Evolutionary conservation across 768 basidiomycete species (phyloP).

Genomic region (Pulveroboletus sp.): DNA sequence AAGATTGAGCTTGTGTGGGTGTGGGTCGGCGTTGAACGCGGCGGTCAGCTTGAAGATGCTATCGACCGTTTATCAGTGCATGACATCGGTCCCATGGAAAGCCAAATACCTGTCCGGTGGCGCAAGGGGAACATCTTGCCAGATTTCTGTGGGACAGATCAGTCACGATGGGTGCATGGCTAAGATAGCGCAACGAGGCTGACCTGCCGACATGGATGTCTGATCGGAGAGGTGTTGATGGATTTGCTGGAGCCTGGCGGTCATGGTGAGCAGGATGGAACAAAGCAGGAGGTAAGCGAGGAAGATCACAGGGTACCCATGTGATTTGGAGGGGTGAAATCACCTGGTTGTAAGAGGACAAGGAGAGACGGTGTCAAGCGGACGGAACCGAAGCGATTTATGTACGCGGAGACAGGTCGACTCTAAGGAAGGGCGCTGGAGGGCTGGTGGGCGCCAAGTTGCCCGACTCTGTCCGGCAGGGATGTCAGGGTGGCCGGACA

Average conservation of each 20-base stretch:
- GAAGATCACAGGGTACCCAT: constrained; percentile 8
- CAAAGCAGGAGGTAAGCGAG: background rate
- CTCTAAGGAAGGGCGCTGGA: no score
- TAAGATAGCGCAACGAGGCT: constrained; percentile 19
- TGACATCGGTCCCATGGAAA: background rate
- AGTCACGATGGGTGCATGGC: background rate
- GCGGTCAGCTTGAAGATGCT: constrained; percentile 93
- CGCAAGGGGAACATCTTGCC: constrained; percentile 76
- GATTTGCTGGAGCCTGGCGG: constrained; percentile 59
- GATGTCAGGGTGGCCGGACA: no score
- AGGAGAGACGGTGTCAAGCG: background rate
- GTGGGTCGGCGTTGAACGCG: constrained; percentile 79
- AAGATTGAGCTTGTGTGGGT: constrained; percentile 80
- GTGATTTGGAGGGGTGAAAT: constrained; percentile 14
- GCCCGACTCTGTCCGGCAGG: constrained; percentile 13
- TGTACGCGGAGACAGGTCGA: background rate
- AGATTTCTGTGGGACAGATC: constrained; percentile 50
- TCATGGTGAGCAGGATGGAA: constrained; percentile 37
- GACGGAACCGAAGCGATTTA: background rate
- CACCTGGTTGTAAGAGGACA: background rate
- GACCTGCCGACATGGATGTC: constrained; percentile 54
- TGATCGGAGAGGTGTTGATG: constrained; percentile 47
- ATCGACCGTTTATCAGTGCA: constrained; percentile 7
- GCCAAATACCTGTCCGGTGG: constrained; percentile 78
- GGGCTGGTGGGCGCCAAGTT: background rate